Percentiles rank a stretch among this genome's conserved stretches.
Conservation (phyloP, 2,329 filamentous ascomycete genomes). For the Fusarium humuli region DNA sequence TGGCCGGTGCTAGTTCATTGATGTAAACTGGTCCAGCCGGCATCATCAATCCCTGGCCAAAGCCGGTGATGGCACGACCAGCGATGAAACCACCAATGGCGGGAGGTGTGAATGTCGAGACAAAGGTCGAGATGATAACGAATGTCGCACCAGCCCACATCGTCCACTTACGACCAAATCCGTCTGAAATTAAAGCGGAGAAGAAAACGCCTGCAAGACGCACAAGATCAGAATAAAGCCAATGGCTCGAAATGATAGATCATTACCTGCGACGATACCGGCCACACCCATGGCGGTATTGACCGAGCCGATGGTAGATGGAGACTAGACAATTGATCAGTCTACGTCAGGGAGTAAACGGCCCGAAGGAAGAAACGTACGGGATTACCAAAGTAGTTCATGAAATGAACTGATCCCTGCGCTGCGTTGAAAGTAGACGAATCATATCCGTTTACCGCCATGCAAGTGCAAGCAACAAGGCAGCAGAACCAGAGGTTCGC, state of each 20-base stretch:
- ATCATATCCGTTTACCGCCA: conserved; percentile 13
- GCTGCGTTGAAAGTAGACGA: conserved; percentile 12
- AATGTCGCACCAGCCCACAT: neutral
- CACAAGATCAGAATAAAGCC: neutral
- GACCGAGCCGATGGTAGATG: conserved; percentile 3
- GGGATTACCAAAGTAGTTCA: conserved; percentile 15
- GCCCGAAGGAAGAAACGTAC: neutral
- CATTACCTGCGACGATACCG: neutral
- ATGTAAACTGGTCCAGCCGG: conserved; percentile 77
- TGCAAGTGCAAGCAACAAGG: conserved; percentile 8
- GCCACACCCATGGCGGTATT: conserved; percentile 8
- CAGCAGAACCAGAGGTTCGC: conserved; percentile 18
- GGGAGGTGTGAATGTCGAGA: conserved; percentile 9
- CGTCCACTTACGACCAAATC: conserved; percentile 9
- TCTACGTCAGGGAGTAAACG: neutral
- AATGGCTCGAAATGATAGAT: neutral
- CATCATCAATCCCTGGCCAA: conserved; percentile 75
- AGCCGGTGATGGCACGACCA: conserved; percentile 74
- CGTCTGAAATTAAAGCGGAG: neutral
- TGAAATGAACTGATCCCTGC: conserved; percentile 14
- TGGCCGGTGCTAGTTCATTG: conserved; percentile 71
- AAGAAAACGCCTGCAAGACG: conserved; percentile 3
- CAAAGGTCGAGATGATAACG: conserved; percentile 1
- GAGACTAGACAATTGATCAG: neutral
- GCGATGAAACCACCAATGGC: conserved; percentile 72